Percentiles rank a stretch among this genome's conserved stretches.
Evolutionary conservation across 2,329 filamentous ascomycete genomes (phyloP).

Genomic region (Onygena corvina): DNA sequence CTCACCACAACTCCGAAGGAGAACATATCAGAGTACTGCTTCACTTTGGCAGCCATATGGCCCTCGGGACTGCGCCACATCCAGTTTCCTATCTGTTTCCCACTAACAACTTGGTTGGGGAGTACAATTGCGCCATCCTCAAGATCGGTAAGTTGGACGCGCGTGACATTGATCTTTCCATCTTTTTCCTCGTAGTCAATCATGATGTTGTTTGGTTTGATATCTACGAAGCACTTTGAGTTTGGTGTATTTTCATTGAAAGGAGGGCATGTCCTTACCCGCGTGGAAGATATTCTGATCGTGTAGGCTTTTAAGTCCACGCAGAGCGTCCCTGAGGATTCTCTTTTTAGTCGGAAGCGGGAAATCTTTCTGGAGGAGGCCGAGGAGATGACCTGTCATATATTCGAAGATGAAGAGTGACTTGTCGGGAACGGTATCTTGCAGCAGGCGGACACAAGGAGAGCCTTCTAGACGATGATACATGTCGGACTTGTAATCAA

Average conservation of each 20-base stretch:
- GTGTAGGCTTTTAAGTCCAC: conserved; percentile 27
- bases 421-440: conserved; percentile 35
- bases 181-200: conserved; percentile 21
- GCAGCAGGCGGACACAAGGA: conserved; percentile 21
- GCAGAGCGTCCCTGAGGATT: conserved; percentile 35
- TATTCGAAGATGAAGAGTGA: conserved; percentile 39
- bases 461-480: conserved; percentile 7
- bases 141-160: conserved; percentile 21
- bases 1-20: conserved; percentile 28
- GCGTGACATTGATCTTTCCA: conserved; percentile 15
- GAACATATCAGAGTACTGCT: conserved; percentile 27
- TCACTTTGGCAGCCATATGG: conserved; percentile 20
- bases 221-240: conserved; percentile 17
- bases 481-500: conserved; percentile 8
- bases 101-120: conserved; percentile 15
- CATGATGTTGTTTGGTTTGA: conserved; percentile 28
- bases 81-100: conserved; percentile 21
- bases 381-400: conserved; percentile 34
- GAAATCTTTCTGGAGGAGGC: conserved; percentile 32
- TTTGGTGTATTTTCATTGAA: background rate
- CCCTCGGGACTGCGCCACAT: conserved; percentile 29
- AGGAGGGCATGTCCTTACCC: conserved; percentile 13
- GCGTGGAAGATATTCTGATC: conserved; percentile 27
- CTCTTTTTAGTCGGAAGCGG: conserved; percentile 29
- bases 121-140: conserved; percentile 18